phyloP scores from a whole-genome alignment of 2,329 filamentous ascomycete genomes.

The Colletotrichum sansevieriae region DNA sequence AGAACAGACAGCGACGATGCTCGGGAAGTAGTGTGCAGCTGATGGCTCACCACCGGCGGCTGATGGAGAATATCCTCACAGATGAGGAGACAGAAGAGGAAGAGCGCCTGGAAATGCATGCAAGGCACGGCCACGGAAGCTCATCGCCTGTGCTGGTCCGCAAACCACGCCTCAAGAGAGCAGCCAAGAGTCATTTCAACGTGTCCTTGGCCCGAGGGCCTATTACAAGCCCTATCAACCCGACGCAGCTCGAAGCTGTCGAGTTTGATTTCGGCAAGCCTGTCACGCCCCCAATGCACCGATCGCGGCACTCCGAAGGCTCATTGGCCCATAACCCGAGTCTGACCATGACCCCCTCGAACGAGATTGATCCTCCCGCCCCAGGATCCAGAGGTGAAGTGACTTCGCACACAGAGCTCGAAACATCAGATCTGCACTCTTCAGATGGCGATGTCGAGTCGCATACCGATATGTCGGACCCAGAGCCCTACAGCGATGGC shows the following conservation, averaged over 20 bases:
- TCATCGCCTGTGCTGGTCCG: constrained; percentile 48
- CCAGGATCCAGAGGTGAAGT: constrained; percentile 28
- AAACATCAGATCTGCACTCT: constrained; percentile 42
- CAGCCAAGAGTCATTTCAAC: constrained; percentile 54
- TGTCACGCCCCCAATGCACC: constrained; percentile 32
- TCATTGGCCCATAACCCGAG: constrained; percentile 16
- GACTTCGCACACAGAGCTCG: constrained; percentile 39
- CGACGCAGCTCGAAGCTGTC: constrained; percentile 45
- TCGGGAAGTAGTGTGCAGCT: constrained; percentile 64
- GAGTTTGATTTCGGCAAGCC: constrained; percentile 43
- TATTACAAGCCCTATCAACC: constrained; percentile 44
- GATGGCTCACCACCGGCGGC: constrained; percentile 51
- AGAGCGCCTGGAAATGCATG: constrained; percentile 57
- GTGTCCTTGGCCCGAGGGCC: constrained; percentile 44
- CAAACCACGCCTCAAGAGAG: constrained; percentile 58
- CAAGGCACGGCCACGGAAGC: constrained; percentile 47
- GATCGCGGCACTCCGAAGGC: constrained; percentile 30
- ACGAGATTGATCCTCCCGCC: constrained; percentile 11
- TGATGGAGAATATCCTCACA: constrained; percentile 56
- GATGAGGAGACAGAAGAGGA: constrained; percentile 61
- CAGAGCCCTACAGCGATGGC: constrained; percentile 36
- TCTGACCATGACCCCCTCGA: constrained; percentile 28
- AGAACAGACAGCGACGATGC: constrained; percentile 59
- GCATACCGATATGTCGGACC: constrained; percentile 40
- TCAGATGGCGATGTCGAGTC: constrained; percentile 41